phyloP scores from a whole-genome alignment of 345 rosid species.

The Populus ilicifolia region DNA sequence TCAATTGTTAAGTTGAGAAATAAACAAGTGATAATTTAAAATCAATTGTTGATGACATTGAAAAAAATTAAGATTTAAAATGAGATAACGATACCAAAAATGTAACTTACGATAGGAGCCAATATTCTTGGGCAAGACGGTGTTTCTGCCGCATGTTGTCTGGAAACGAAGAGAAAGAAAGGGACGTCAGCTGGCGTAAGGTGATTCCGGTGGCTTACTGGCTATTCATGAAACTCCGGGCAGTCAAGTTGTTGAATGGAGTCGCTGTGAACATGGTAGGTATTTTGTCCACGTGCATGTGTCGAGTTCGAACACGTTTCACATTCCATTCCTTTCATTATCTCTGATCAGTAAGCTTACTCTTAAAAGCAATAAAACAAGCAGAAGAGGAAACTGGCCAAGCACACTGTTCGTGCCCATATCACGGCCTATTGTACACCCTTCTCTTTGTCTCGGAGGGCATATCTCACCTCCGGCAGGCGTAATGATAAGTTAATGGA shows the following conservation, averaged over 20 bases:
- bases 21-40: neutral
- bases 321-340: conserved; percentile 30
- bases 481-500: conserved; percentile 9
- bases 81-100: neutral
- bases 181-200: neutral
- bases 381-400: conserved; percentile 8
- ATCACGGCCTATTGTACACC: conserved; percentile 19
- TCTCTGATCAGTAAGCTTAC: conserved; percentile 1
- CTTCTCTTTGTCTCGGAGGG: neutral
- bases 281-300: conserved; percentile 41
- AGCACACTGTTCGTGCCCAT: neutral
- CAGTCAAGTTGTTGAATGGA: conserved; percentile 8
- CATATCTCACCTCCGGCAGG: neutral
- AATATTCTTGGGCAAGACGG: neutral
- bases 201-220: neutral
- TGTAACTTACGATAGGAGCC: neutral
- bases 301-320: conserved; percentile 34
- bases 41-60: neutral
- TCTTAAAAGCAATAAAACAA: conserved; percentile 29
- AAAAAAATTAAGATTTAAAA: neutral
- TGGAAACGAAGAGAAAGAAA: neutral
- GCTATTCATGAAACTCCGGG: conserved; percentile 2
- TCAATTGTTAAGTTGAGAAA: neutral
- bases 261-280: conserved; percentile 13
- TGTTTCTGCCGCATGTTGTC: neutral